Evolutionary conservation across 306 rosid species (phyloP).

Genomic region (Quercus robur): DNA sequence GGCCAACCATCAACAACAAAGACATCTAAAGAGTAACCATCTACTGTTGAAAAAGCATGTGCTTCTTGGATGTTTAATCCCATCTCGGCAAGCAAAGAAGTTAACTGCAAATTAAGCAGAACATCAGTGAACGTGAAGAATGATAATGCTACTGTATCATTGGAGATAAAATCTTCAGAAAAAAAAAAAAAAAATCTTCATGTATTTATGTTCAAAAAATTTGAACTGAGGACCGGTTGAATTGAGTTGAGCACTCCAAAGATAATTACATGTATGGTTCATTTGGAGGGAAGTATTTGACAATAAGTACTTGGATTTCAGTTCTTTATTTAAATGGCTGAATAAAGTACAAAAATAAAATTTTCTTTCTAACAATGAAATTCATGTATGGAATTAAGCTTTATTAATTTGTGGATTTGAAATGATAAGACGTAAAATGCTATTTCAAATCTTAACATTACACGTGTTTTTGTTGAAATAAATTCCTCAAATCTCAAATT

Average conservation of each 20-base stretch:
- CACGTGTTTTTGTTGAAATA: no score
- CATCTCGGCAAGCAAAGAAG: slow-evolving; percentile 93
- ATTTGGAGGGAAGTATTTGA: no score
- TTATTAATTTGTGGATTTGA: no score
- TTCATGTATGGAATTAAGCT: no score
- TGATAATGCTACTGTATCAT: neutral
- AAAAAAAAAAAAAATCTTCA: neutral
- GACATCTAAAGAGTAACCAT: slow-evolving; percentile 95
- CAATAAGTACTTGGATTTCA: no score
- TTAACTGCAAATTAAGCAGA: slow-evolving; percentile 58
- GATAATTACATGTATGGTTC: neutral
- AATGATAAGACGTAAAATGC: no score
- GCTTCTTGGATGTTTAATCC: slow-evolving; percentile 99
- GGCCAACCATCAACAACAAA: slow-evolving; percentile 99
- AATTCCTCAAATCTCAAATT: no score
- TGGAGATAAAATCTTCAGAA: neutral
- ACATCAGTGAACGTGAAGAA: slow-evolving; percentile 7
- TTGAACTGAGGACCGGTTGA: slow-evolving; percentile 7
- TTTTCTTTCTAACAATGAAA: no score
- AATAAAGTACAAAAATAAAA: no score
- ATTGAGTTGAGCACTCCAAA: slow-evolving; percentile 7
- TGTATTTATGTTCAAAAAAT: neutral
- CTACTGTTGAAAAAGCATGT: slow-evolving; percentile 91
- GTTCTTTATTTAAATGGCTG: no score
- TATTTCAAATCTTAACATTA: no score